A percentile compares a stretch with the other conserved stretches of the same genome.
These are phyloP conservation scores for Phytophthora citrophthora DNA, from an alignment of 352 stramenopile genomes.

Conservation along the genomic window DNA sequence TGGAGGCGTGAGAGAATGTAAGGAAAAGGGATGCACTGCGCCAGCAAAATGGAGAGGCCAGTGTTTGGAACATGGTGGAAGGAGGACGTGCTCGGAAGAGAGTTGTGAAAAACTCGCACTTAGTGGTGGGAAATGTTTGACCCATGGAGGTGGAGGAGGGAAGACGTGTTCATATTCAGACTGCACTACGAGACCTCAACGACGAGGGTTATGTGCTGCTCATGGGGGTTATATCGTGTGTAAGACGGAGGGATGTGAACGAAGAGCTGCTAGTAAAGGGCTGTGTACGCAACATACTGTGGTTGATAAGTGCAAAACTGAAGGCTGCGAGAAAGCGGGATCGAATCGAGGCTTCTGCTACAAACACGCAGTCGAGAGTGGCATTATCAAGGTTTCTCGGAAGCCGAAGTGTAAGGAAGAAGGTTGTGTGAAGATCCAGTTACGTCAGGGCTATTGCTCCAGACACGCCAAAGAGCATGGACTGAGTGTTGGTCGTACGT, in stretches of 20 bases:
- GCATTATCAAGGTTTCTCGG: conserved; percentile 13
- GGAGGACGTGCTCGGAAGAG: conserved; percentile 12
- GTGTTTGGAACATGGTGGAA: conserved; percentile 24
- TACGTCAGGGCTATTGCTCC: conserved; percentile 29
- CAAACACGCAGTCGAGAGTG: conserved; percentile 24
- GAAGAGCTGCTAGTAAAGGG: conserved; percentile 20
- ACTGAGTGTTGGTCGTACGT: conserved; percentile 22
- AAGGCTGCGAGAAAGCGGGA: conserved; percentile 25
- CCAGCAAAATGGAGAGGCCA: conserved; percentile 10
- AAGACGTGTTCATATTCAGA: conserved; percentile 22
- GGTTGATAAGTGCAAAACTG: conserved; percentile 13
- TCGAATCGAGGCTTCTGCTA: conserved; percentile 32
- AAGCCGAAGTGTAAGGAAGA: conserved; percentile 33
- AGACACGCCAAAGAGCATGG: conserved; percentile 28
- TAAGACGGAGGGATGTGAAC: conserved; percentile 20
- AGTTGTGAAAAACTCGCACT: conserved; percentile 21
- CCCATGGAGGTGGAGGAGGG: conserved; percentile 14
- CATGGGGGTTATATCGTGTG: conserved; percentile 24
- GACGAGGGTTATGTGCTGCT: conserved; percentile 23
- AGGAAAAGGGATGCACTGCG: conserved; percentile 11
- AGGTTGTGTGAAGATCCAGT: conserved; percentile 23
- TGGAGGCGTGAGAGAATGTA: conserved; percentile 22
- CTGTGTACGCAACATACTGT: conserved; percentile 21
- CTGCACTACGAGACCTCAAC: conserved; percentile 19
- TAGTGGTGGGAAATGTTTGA: conserved; percentile 17